phyloP scores from a whole-genome alignment of 305 asterid genomes.

The Solanum chacoense region DNA sequence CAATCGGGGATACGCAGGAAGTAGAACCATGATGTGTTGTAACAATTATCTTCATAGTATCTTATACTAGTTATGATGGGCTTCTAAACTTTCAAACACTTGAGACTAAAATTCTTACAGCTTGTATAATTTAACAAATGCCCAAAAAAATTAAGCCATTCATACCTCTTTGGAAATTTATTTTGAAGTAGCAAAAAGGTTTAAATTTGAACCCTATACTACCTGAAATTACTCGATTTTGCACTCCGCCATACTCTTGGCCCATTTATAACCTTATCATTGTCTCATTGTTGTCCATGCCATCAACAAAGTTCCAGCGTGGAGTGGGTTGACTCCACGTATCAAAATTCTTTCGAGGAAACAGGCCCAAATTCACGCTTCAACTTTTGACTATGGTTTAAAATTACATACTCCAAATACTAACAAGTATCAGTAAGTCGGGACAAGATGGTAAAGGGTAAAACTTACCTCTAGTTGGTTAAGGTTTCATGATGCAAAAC shows the following conservation, averaged over 20 bases:
- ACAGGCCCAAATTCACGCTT: neutral
- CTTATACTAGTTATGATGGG: neutral
- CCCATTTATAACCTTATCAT: neutral
- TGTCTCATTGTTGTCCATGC: neutral
- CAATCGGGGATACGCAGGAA: neutral
- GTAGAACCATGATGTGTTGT: neutral
- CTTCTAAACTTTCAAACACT: neutral
- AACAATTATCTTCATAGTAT: neutral
- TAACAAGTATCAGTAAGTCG: neutral
- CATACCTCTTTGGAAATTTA: neutral
- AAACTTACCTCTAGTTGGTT: neutral
- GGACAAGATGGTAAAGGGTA: no score
- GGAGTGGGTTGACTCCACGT: neutral
- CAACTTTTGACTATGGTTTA: neutral
- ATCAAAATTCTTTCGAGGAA: neutral
- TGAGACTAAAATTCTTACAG: neutral
- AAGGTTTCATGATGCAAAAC: neutral
- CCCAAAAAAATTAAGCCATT: neutral
- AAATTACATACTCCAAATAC: neutral
- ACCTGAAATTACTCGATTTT: neutral
- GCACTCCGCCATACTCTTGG: neutral
- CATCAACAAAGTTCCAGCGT: neutral
- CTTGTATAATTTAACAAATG: neutral
- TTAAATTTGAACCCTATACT: neutral
- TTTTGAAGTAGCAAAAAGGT: neutral